Evolutionary conservation across 2,329 filamentous ascomycete genomes (phyloP).

Genomic region (Xylaria sp.): DNA sequence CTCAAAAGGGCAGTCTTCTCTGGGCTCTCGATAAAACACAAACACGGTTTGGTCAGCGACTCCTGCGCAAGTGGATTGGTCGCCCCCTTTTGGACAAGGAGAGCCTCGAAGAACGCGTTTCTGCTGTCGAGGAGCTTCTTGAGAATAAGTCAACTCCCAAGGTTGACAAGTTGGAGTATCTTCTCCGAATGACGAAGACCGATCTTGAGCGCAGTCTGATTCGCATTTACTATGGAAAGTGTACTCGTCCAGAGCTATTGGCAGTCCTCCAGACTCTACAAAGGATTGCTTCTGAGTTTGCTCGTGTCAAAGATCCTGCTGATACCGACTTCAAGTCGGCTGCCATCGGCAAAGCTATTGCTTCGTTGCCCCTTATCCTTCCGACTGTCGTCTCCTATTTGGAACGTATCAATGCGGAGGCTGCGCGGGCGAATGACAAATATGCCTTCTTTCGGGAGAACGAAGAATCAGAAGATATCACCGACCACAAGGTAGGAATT

Average conservation of each 20-base stretch:
- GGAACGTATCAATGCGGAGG: slow-evolving; percentile 76
- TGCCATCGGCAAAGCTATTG: slow-evolving; percentile 66
- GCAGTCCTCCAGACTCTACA: slow-evolving; percentile 81
- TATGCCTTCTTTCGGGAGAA: slow-evolving; percentile 88
- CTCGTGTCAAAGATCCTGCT: slow-evolving; percentile 56
- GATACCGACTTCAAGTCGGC: slow-evolving; percentile 68
- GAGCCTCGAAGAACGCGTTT: slow-evolving; percentile 70
- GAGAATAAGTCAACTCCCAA: slow-evolving; percentile 59
- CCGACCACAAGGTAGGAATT: slow-evolving; percentile 83
- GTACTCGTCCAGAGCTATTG: slow-evolving; percentile 80
- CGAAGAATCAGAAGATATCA: slow-evolving; percentile 83
- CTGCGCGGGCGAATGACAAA: slow-evolving; percentile 83
- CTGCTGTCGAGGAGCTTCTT: slow-evolving; percentile 81
- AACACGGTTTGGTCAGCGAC: slow-evolving; percentile 80
- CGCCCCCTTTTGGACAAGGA: slow-evolving; percentile 74
- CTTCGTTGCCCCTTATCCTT: slow-evolving; percentile 69
- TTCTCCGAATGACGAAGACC: slow-evolving; percentile 66
- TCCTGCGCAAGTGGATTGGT: slow-evolving; percentile 92
- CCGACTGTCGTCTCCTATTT: slow-evolving; percentile 69
- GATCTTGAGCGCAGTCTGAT: slow-evolving; percentile 93
- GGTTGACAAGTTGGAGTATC: slow-evolving; percentile 66
- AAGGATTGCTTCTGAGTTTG: slow-evolving; percentile 71
- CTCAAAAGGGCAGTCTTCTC: slow-evolving; percentile 81
- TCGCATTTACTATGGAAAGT: slow-evolving; percentile 96
- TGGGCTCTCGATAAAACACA: slow-evolving; percentile 93